Conservation (phyloP, 441 rosid genomes). For the Erodium trifolium region DNA sequence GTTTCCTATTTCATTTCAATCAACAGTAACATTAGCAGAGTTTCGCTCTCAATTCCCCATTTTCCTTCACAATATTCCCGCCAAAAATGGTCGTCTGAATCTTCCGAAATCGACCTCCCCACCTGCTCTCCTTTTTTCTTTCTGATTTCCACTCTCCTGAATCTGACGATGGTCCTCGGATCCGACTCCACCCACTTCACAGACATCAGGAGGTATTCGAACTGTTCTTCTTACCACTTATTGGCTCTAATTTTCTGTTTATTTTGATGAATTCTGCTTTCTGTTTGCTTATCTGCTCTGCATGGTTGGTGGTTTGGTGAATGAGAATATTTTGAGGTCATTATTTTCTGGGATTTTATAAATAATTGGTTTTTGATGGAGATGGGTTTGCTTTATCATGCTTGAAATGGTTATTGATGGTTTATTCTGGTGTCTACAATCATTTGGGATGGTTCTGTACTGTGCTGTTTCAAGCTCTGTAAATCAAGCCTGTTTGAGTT, state of each 20-base stretch:
- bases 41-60: not conserved
- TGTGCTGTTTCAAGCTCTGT: not conserved
- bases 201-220: constrained; percentile 28
- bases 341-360: not conserved
- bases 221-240: constrained; percentile 9
- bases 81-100: not conserved
- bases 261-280: not conserved
- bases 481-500: not conserved
- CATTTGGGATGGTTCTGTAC: not conserved
- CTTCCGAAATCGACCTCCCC: not conserved
- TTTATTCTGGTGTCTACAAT: not conserved
- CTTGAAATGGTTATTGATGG: not conserved
- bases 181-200: constrained; percentile 25
- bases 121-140: too few species aligned
- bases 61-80: not conserved
- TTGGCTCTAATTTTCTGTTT: not conserved
- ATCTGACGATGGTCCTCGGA: constrained; percentile 24
- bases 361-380: not conserved
- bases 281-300: not conserved
- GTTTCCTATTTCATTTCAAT: not conserved
- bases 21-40: not conserved
- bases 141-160: not conserved
- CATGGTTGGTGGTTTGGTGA: not conserved
- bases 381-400: not conserved
- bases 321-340: not conserved